Evolutionary conservation across 139 green algal genomes (phyloP).

Genomic region (Auxenochlorella pyrenoidosa): DNA sequence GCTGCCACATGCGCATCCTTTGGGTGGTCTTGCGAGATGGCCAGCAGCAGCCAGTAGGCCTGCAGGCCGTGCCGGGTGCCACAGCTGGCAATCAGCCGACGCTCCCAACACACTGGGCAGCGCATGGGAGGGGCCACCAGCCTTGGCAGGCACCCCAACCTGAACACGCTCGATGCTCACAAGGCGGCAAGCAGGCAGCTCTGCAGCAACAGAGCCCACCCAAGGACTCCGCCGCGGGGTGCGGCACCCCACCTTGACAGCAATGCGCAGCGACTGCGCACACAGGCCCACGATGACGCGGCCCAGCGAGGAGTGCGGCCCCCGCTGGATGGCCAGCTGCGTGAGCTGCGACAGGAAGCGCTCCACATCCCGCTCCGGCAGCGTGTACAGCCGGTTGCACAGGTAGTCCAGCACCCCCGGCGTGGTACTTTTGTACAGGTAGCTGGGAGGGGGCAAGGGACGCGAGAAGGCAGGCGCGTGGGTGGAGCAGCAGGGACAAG

Average conservation of each 20-base stretch:
- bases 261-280: constrained; percentile 80
- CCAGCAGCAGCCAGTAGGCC: constrained; percentile 92
- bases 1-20: constrained; percentile 60
- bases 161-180: too few species aligned
- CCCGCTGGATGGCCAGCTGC: constrained; percentile 70
- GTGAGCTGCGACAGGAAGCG: constrained; percentile 91
- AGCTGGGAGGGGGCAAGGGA: constrained; percentile 55
- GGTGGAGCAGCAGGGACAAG: background rate
- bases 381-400: constrained; percentile 86
- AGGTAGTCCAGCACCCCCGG: constrained; percentile 89
- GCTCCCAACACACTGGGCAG: background rate
- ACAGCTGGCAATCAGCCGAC: too few species aligned
- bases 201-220: background rate
- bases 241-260: constrained; percentile 78
- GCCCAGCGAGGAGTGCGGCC: constrained; percentile 72
- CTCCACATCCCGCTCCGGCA: constrained; percentile 83
- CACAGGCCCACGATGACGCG: constrained; percentile 85
- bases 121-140: background rate
- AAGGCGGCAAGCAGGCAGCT: too few species aligned
- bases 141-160: too few species aligned
- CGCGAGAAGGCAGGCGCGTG: background rate
- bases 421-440: constrained; percentile 81
- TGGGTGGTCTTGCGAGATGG: constrained; percentile 88
- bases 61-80: constrained; percentile 38
- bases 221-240: background rate